Conservation (phyloP, 1,284 basidiomycete genomes). For the Fomitopsis pinicola region DNA sequence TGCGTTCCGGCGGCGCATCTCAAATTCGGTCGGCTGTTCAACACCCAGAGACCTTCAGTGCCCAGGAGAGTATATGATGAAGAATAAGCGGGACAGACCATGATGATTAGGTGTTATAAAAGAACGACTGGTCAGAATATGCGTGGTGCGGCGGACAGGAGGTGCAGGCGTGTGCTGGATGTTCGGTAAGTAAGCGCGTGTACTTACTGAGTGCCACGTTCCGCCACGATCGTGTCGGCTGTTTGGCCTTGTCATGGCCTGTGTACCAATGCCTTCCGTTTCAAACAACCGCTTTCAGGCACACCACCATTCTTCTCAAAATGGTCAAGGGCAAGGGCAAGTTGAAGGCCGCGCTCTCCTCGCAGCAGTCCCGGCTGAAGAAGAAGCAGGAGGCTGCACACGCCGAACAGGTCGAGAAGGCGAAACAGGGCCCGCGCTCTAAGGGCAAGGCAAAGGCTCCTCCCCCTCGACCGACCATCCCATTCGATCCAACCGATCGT, state of each 20-base stretch:
- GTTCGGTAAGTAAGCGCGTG: background rate
- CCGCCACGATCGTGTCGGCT: conserved; percentile 4
- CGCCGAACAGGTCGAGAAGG: conserved; percentile 47
- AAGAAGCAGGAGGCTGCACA: conserved; percentile 48
- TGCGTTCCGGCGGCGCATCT: conserved; percentile 72
- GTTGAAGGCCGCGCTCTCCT: conserved; percentile 62
- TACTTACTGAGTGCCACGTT: conserved; percentile 3
- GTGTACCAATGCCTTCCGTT: conserved; percentile 28
- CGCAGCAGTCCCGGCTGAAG: conserved; percentile 63
- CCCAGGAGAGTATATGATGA: background rate
- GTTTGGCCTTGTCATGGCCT: conserved; percentile 13
- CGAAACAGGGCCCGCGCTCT: conserved; percentile 30
- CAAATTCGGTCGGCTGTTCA: conserved; percentile 56
- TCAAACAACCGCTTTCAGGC: conserved; percentile 28
- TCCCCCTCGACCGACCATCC: conserved; percentile 49
- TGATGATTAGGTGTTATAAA: conserved; percentile 15
- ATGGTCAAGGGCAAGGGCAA: conserved; percentile 52
- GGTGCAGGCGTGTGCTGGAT: background rate
- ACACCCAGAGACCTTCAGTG: background rate
- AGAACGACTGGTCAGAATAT: background rate
- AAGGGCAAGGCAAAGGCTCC: conserved; percentile 26
- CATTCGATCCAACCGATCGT: conserved; percentile 71
- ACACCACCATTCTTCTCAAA: background rate
- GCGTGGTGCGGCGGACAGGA: background rate
- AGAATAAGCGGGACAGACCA: conserved; percentile 23